phyloP scores from a whole-genome alignment of 495 filamentous ascomycete species.

The Oleoguttula mirabilis region DNA sequence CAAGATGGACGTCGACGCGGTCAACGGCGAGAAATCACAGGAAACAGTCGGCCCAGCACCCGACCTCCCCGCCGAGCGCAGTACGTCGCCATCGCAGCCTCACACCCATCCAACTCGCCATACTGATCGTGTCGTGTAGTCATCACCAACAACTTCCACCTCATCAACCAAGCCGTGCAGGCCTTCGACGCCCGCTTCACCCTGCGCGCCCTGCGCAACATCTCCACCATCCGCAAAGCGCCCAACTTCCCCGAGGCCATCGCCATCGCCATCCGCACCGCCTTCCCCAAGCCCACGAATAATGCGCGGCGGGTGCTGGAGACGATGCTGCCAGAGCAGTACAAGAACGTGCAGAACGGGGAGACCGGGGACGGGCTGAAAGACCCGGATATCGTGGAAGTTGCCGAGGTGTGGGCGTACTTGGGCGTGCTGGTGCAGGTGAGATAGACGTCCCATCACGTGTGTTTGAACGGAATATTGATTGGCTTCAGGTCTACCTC shows the following conservation, averaged over 20 bases:
- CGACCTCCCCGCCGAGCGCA: conserved; percentile 12
- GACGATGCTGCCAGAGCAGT: conserved; percentile 12
- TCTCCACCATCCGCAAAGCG: conserved; percentile 83
- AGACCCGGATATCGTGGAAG: conserved; percentile 6
- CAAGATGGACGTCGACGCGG: conserved; percentile 31
- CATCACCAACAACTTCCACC: conserved; percentile 83
- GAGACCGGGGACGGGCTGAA: not conserved
- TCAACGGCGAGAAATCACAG: conserved; percentile 13
- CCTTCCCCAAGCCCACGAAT: conserved; percentile 13
- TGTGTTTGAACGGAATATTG: no score
- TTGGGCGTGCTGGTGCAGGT: conserved; percentile 58
- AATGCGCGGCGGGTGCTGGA: conserved; percentile 18
- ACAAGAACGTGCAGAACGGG: not conserved
- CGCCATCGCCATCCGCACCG: conserved; percentile 9
- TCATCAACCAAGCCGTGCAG: conserved; percentile 82
- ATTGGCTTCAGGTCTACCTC: conserved; percentile 76
- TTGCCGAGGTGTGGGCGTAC: conserved; percentile 83
- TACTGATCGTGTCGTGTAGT: conserved; percentile 42
- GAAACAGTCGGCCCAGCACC: conserved; percentile 15
- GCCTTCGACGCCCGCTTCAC: conserved; percentile 93
- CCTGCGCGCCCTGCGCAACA: conserved; percentile 82
- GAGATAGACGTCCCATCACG: conserved; percentile 20
- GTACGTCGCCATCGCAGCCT: conserved; percentile 4
- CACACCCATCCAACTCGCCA: conserved; percentile 1
- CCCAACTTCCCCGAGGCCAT: conserved; percentile 36